Evolutionary conservation across 352 stramenopile genomes (phyloP).

Genomic region (Phytophthora hibernalis): DNA sequence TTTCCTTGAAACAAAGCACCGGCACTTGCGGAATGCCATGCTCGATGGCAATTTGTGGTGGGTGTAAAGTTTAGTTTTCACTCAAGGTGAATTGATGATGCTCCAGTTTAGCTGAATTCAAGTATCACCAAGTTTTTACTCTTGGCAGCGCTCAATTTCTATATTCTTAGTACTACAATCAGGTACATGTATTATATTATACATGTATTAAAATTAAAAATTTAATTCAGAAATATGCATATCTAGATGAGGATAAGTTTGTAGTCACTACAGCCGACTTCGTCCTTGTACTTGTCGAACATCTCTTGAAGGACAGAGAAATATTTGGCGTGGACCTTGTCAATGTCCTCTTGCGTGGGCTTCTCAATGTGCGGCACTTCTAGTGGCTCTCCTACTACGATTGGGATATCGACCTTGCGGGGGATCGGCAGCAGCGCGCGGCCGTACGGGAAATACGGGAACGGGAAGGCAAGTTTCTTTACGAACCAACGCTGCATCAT

Average conservation of each 20-base stretch:
- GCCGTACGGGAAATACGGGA: slow-evolving; percentile 84
- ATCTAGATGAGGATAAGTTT: slow-evolving; percentile 67
- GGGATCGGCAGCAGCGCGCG: slow-evolving; percentile 72
- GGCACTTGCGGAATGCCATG: slow-evolving; percentile 77
- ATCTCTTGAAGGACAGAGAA: slow-evolving; percentile 61
- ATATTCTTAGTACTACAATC: no score
- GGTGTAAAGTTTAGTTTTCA: no score
- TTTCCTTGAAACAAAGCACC: slow-evolving; percentile 83
- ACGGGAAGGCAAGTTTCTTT: slow-evolving; percentile 79
- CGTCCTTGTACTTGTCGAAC: slow-evolving; percentile 79
- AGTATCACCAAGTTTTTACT: no score
- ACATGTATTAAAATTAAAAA: no score
- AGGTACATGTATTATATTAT: no score
- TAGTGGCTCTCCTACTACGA: slow-evolving; percentile 74
- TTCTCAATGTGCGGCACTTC: slow-evolving; percentile 52
- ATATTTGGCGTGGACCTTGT: slow-evolving; percentile 70
- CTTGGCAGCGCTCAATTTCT: no score
- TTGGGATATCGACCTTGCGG: slow-evolving; percentile 60
- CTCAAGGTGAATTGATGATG: no score
- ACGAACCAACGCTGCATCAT: slow-evolving; percentile 82
- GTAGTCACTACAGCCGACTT: slow-evolving; percentile 77
- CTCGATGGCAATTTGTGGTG: slow-evolving; percentile 82
- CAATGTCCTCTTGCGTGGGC: slow-evolving; percentile 63
- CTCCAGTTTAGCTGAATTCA: no score
- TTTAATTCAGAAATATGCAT: not conserved